Percentiles rank a stretch among this genome's conserved stretches.
These are phyloP conservation scores for Podila epigama DNA, from an alignment of 192 early-diverging fungal species.

Conservation along the genomic window DNA sequence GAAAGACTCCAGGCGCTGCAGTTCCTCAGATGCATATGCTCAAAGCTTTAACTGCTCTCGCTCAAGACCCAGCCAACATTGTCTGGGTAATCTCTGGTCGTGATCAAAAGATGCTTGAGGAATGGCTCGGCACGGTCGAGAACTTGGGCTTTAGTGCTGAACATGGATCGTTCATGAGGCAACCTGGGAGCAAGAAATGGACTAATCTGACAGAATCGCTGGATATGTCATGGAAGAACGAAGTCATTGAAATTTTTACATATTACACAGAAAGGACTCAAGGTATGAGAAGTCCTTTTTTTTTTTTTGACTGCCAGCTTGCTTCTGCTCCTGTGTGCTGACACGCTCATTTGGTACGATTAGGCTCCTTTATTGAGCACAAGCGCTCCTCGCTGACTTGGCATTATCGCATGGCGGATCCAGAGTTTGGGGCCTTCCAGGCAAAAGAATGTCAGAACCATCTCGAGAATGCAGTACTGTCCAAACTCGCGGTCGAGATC, in stretches of 20 bases:
- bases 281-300: constrained; percentile 52
- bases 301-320: background rate
- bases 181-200: constrained; percentile 79
- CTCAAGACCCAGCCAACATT: constrained; percentile 80
- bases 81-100: constrained; percentile 94
- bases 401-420: constrained; percentile 97
- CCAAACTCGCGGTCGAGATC: constrained; percentile 95
- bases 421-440: constrained; percentile 95
- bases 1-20: constrained; percentile 82
- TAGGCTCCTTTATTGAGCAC: constrained; percentile 85
- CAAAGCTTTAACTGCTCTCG: constrained; percentile 68
- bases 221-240: constrained; percentile 93
- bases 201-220: constrained; percentile 73
- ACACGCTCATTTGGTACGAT: background rate
- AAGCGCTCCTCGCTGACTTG: constrained; percentile 94
- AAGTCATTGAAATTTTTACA: constrained; percentile 92
- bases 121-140: constrained; percentile 82
- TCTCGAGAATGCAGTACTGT: constrained; percentile 87
- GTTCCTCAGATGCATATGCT: constrained; percentile 87
- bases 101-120: constrained; percentile 83
- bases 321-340: background rate
- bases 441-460: constrained; percentile 98
- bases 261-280: constrained; percentile 96
- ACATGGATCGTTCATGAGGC: constrained; percentile 94
- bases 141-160: constrained; percentile 90